Percentiles rank a stretch among this genome's conserved stretches.
Conservation (phyloP, 1,284 basidiomycete genomes). For the Hemileia vastatrix region DNA sequence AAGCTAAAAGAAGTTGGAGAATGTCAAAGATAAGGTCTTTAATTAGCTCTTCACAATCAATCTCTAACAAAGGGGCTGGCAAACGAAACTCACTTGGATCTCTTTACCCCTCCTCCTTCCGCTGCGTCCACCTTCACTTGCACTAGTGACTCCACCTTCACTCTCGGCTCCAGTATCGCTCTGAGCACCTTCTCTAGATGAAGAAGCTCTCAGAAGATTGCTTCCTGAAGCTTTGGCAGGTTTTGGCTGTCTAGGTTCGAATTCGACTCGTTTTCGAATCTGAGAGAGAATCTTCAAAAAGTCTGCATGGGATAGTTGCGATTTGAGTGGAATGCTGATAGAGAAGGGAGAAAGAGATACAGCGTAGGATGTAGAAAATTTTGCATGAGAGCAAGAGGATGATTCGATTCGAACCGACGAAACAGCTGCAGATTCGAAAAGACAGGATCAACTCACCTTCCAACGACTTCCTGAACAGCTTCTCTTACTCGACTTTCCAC, state of each 20-base stretch:
- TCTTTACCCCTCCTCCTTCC: neutral
- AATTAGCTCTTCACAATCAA: slow-evolving; percentile 57
- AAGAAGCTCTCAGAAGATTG: neutral
- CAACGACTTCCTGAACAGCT: slow-evolving; percentile 68
- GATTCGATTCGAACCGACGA: neutral
- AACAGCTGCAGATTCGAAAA: slow-evolving; percentile 17
- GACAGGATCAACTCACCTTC: slow-evolving; percentile 52
- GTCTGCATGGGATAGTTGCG: slow-evolving; percentile 59
- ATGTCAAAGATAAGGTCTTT: slow-evolving; percentile 26
- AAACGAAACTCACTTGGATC: neutral
- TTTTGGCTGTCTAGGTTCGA: slow-evolving; percentile 27
- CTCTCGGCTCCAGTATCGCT: slow-evolving; percentile 59
- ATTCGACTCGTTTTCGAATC: slow-evolving; percentile 63
- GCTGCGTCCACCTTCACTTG: slow-evolving; percentile 45
- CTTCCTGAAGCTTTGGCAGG: neutral
- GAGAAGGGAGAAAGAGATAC: neutral
- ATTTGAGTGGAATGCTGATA: slow-evolving; percentile 65
- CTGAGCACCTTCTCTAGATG: no score
- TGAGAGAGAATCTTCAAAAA: slow-evolving; percentile 59
- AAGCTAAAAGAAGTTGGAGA: slow-evolving; percentile 50
- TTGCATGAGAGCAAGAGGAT: slow-evolving; percentile 4
- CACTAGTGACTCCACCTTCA: slow-evolving; percentile 53
- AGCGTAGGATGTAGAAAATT: neutral
- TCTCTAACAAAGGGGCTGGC: slow-evolving; percentile 55
- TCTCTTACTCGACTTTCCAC: slow-evolving; percentile 61